Evolutionary conservation across 108 stramenopile genomes (phyloP).

Genomic region (Mayamaea pseudoterrestris): DNA sequence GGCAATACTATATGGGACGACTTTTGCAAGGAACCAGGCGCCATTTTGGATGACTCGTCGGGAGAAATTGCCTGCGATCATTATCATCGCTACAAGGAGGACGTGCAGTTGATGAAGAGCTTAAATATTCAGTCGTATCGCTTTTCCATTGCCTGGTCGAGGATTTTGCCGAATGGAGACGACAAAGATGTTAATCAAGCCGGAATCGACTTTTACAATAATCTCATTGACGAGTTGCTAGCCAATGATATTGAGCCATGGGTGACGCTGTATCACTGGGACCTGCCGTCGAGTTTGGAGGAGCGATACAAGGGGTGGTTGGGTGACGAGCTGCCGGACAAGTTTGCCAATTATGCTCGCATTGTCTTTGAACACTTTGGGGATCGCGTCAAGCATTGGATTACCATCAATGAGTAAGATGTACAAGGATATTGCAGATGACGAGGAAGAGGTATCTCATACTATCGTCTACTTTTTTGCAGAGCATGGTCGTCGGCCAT

Average conservation of each 20-base stretch:
- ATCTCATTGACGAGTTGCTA: slow-evolving; percentile 73
- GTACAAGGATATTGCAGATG: too few species aligned
- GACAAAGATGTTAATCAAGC: slow-evolving; percentile 36
- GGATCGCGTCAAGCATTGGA: slow-evolving; percentile 86
- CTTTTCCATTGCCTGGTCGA: slow-evolving; percentile 84
- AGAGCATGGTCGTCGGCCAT: slow-evolving; percentile 76
- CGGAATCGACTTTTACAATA: slow-evolving; percentile 83
- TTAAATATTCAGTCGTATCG: slow-evolving; percentile 84
- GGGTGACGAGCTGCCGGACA: slow-evolving; percentile 29
- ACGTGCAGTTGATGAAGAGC: slow-evolving; percentile 65
- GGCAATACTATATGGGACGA: slow-evolving; percentile 89
- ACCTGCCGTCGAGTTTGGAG: slow-evolving; percentile 79
- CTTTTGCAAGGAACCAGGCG: slow-evolving; percentile 31
- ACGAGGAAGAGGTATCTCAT: too few species aligned
- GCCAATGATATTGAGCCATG: slow-evolving; percentile 71
- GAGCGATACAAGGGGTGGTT: slow-evolving; percentile 78
- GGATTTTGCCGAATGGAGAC: slow-evolving; percentile 74
- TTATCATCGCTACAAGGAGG: slow-evolving; percentile 77
- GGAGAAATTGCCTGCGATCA: slow-evolving; percentile 85
- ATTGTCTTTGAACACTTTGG: slow-evolving; percentile 81
- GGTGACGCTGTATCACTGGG: slow-evolving; percentile 93
- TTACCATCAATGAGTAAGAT: slow-evolving; percentile 95
- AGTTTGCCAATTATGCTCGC: slow-evolving; percentile 82
- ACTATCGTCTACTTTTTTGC: too few species aligned
- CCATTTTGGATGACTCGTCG: slow-evolving; percentile 50